Evolutionary conservation across 2,329 filamentous ascomycete genomes (phyloP).

Genomic region (Thelonectria blattea): DNA sequence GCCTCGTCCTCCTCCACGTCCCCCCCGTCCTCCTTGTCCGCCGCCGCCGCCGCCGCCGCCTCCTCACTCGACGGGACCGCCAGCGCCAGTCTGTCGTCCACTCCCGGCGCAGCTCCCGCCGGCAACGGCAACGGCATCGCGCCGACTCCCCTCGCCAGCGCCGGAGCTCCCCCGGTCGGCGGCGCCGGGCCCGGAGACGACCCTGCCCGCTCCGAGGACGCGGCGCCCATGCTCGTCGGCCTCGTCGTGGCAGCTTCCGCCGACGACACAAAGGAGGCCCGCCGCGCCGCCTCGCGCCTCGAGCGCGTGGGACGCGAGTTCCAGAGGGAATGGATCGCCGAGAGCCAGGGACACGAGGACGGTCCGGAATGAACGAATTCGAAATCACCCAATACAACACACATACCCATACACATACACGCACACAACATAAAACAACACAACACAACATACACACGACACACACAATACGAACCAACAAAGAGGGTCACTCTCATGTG

Average conservation of each 20-base stretch:
- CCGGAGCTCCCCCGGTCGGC: slow-evolving; percentile 20
- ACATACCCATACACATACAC: too few relatives aligned
- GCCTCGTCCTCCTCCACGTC: too few relatives aligned
- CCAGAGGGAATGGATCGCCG: slow-evolving; percentile 57
- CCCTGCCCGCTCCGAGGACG: slow-evolving; percentile 38
- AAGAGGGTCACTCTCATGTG: not conserved
- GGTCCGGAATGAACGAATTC: slow-evolving; percentile 36
- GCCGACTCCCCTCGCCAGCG: slow-evolving; percentile 14
- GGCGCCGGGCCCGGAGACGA: slow-evolving; percentile 22
- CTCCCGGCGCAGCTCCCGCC: slow-evolving; percentile 11
- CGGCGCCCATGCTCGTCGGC: slow-evolving; percentile 59
- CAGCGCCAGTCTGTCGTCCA: not conserved
- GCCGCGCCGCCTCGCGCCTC: slow-evolving; percentile 57
- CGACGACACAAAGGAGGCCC: slow-evolving; percentile 57
- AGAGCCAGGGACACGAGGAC: slow-evolving; percentile 37
- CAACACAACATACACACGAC: too few relatives aligned
- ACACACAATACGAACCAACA: not conserved
- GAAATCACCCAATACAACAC: too few relatives aligned
- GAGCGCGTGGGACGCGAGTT: slow-evolving; percentile 62
- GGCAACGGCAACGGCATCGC: slow-evolving; percentile 23
- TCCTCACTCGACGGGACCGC: too few relatives aligned
- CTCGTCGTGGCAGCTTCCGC: slow-evolving; percentile 59
- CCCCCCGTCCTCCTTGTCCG: not conserved
- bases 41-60: slow-evolving; percentile 20
- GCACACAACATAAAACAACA: too few relatives aligned